Percentiles rank a stretch among this genome's conserved stretches.
phyloP scores from a whole-genome alignment of 148 eudicot species.

The Rhododendron simsii region DNA sequence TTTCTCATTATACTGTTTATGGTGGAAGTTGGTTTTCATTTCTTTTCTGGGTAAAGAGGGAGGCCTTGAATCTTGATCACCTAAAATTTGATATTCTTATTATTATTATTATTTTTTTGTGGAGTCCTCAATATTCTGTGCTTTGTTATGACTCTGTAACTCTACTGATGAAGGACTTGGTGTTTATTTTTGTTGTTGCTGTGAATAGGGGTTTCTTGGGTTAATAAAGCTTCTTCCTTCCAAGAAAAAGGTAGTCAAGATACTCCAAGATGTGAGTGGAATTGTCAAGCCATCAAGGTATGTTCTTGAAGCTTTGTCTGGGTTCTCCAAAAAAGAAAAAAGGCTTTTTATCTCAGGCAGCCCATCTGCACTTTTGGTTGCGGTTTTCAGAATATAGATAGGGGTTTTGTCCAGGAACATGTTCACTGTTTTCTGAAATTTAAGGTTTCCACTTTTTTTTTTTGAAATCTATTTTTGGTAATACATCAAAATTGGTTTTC shows the following conservation, averaged over 20 bases:
- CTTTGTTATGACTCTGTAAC: neutral
- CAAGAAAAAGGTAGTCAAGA: conserved; percentile 29
- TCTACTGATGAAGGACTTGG: neutral
- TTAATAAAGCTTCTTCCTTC: conserved; percentile 29
- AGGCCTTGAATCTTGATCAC: neutral
- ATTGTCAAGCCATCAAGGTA: conserved; percentile 41
- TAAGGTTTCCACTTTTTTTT: too few species aligned
- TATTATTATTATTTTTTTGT: neutral
- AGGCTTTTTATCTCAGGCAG: neutral
- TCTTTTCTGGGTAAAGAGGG: neutral
- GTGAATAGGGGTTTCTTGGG: conserved; percentile 30
- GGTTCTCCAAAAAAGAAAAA: neutral
- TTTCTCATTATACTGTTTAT: too few species aligned
- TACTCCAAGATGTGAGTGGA: conserved; percentile 34
- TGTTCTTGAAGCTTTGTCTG: neutral
- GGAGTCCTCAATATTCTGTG: neutral
- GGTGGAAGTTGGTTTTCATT: neutral
- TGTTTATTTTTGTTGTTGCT: neutral
- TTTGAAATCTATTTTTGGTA: neutral
- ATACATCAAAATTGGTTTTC: neutral
- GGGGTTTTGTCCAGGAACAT: neutral
- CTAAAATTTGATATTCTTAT: neutral
- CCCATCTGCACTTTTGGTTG: neutral
- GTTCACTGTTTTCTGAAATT: too few species aligned
- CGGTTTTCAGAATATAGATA: neutral